Conservation (phyloP, 2,329 filamentous ascomycete genomes). For the Zelopaecilomyces penicillatus region DNA sequence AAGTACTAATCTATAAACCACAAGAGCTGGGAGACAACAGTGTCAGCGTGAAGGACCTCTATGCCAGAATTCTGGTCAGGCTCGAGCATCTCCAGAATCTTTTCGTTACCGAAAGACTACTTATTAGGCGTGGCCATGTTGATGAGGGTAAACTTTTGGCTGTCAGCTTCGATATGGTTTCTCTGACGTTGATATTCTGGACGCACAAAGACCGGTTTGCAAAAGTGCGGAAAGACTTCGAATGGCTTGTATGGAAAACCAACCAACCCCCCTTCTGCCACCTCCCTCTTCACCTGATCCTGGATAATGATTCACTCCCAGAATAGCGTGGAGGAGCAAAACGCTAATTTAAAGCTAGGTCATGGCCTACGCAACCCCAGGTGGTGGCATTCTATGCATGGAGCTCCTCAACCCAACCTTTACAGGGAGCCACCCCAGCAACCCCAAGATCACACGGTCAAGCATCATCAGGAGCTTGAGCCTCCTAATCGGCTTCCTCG, state of each 20-base stretch:
- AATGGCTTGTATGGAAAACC: slow-evolving; percentile 36
- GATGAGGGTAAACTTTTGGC: slow-evolving; percentile 32
- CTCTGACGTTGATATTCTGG: slow-evolving; percentile 38
- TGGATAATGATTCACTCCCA: not conserved
- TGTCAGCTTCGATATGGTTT: slow-evolving; percentile 40
- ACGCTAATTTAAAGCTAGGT: slow-evolving; percentile 21
- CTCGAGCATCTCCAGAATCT: slow-evolving; percentile 47
- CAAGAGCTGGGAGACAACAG: slow-evolving; percentile 27
- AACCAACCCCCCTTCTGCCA: not conserved
- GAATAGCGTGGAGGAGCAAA: too few relatives aligned
- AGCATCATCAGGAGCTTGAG: slow-evolving; percentile 44
- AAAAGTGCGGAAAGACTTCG: slow-evolving; percentile 34
- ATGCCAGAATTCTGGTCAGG: slow-evolving; percentile 37
- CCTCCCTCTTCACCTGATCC: not conserved
- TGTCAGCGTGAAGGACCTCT: slow-evolving; percentile 24
- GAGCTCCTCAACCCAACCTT: slow-evolving; percentile 38
- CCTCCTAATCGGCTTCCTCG: slow-evolving; percentile 41
- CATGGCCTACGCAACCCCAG: slow-evolving; percentile 42
- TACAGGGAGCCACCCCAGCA: slow-evolving; percentile 22
- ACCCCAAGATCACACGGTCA: slow-evolving; percentile 33
- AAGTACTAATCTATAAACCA: slow-evolving; percentile 29
- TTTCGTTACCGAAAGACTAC: slow-evolving; percentile 49
- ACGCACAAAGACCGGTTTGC: slow-evolving; percentile 39
- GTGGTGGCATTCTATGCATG: slow-evolving; percentile 41
- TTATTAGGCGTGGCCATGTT: slow-evolving; percentile 35